Evolutionary conservation across 768 basidiomycete genomes (phyloP), one percentile per base, ranked within the genome.

Genomic region (Boletus pseudopeckii): DNA sequence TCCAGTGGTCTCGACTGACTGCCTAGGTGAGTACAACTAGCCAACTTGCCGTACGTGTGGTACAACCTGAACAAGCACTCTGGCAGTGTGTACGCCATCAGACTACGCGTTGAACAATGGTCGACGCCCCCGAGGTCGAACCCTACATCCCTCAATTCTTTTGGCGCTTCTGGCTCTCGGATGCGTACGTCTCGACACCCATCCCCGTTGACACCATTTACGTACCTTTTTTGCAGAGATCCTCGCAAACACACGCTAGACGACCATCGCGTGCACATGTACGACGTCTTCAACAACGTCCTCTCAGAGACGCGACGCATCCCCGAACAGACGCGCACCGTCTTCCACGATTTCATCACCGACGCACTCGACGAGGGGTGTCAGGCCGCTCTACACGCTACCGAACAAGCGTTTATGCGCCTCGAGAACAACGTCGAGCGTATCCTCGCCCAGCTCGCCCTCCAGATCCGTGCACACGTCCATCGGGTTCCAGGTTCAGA

Each of bases 231-330:
- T 30, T 40, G 8, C 51, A 70, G 69, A n/a, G 66, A 65, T 50
- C 55, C 60, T n/a, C 63, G 50, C 33, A 71, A 64, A 41, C 64
- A 65, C 62, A 60, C 65, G 55, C 48, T 60, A 56, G 72, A 54
- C 57, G 72, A 57, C 63, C 76, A 60, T 60, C 70, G 80, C 30
- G 59, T 84, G 32, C 81, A 83, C 58, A 61, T 76, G 3, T 83
- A 82, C 56, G 75, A 83, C 55, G 73, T 80, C 7, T 81, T 79
- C 56, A 69, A 79, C 30, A 80, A 82, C 58, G 68, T 72, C 11
- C 71, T 84, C 24, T 68, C 70, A 22, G 80, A 83, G 64, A 75
- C 72, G 24, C 66, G 75, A 32, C 65, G 75, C 32, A 64, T 68
- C 18, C 77, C 72, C 0, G 70, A 73, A 8, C 66, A 66, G 28